Evolutionary conservation across 2,329 filamentous ascomycete genomes (phyloP).

Genomic region (Xylariaceae sp.): DNA sequence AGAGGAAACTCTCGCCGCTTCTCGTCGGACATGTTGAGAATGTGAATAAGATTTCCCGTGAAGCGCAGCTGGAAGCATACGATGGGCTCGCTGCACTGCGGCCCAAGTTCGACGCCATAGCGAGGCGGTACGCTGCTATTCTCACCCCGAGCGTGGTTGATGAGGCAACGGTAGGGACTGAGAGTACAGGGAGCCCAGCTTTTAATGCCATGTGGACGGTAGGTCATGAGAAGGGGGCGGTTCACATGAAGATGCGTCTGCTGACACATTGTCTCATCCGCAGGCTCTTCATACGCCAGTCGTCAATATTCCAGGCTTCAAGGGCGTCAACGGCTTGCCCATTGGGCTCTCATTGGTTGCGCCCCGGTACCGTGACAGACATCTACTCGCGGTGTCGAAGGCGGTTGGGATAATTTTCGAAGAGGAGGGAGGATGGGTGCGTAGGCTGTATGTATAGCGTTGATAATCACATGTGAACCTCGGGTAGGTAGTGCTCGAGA

Average conservation of each 20-base stretch:
- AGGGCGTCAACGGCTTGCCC: slow-evolving; percentile 51
- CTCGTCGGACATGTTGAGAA: slow-evolving; percentile 51
- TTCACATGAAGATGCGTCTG: neutral
- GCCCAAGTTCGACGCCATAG: slow-evolving; percentile 50
- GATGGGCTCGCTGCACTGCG: slow-evolving; percentile 50
- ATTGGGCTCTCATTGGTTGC: slow-evolving; percentile 52
- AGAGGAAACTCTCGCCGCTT: slow-evolving; percentile 41
- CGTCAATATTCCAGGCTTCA: slow-evolving; percentile 60
- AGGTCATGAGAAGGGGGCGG: slow-evolving; percentile 20
- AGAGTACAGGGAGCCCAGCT: slow-evolving; percentile 49
- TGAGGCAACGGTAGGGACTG: slow-evolving; percentile 52
- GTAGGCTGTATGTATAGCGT: neutral
- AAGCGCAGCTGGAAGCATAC: slow-evolving; percentile 47
- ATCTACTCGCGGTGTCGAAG: slow-evolving; percentile 37
- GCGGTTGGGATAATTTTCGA: slow-evolving; percentile 38
- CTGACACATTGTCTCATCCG: neutral
- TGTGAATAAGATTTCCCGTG: slow-evolving; percentile 36
- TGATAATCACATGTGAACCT: neutral
- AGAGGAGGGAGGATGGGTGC: slow-evolving; percentile 33
- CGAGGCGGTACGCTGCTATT: slow-evolving; percentile 47
- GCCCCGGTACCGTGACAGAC: slow-evolving; percentile 41
- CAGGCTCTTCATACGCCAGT: slow-evolving; percentile 54
- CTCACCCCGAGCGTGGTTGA: slow-evolving; percentile 54
- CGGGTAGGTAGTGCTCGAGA: neutral
- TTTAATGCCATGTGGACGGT: slow-evolving; percentile 52